Base-by-base conservation (phyloP, 768 basidiomycete genomes). In the Suillus clintonianus region DNA sequence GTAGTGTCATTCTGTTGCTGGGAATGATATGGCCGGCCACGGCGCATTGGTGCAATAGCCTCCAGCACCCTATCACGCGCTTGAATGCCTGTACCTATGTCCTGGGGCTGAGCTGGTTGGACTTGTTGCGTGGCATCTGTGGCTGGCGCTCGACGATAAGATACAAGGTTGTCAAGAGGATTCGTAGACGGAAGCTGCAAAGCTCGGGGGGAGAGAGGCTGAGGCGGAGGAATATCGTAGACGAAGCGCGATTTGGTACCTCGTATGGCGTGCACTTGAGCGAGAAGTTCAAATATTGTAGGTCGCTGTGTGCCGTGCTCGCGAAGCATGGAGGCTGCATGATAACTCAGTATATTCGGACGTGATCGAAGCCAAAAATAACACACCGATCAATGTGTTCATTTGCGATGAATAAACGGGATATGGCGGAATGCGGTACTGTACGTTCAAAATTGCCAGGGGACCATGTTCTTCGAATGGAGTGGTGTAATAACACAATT, bases 391-490 rank as follows among this genome's bases (percentile, higher is more conserved):
- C 50, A 96, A 74, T 56, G 86, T 81, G 67, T 91, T 94, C 83
- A 98, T 86, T 65, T 91, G 86, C 5, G 82, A 77, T 2, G 95
- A 96, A 74, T 96, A 97, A 2, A 90, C 84, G 1, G 94, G 94
- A 74, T 93, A 95, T 39, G 92, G 86, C 2, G 94, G 95, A 54
- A 92, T 91, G 68, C 89, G 90, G 76, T 98, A 99, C 71, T 96
- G 94, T 41, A 96, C 96, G 71, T 98, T 98, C 66, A 99, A 82
- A 66, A 99, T 99, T 3, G 97, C 97, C 59, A 99, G 80, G 3
- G 94, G 92, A 0, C 97, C 97, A 69, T 98, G 95, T 72, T 98
- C 97, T 76, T 99, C 97, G 71, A 99, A 99, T 0, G 97, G 97
- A 0, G 97, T 99, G 0, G 96, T 99, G 76, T 99, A 99, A 78